A percentile compares a stretch with the other conserved stretches of the same genome.
Conservation (phyloP, 768 basidiomycete species). For the Boletus reticuloceps region DNA sequence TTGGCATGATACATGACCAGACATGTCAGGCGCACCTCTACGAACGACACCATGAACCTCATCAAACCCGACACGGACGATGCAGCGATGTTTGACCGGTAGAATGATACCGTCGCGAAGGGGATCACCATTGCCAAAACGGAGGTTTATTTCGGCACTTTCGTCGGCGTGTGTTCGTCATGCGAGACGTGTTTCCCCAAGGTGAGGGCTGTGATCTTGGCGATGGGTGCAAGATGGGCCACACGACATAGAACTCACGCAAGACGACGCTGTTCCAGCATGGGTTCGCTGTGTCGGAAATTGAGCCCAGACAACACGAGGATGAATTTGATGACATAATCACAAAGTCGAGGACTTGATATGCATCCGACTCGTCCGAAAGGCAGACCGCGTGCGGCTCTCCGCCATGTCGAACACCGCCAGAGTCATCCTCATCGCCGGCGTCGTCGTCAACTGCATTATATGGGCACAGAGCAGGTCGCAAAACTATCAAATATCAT, state of each 20-base stretch:
- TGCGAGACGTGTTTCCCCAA: slow-evolving; percentile 59
- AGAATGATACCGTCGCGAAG: slow-evolving; percentile 70
- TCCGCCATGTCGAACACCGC: slow-evolving; percentile 46
- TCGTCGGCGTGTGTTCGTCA: slow-evolving; percentile 1
- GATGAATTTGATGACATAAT: slow-evolving; percentile 13
- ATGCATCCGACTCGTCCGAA: too few relatives aligned
- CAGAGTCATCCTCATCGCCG: slow-evolving; percentile 49
- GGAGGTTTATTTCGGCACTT: slow-evolving; percentile 41
- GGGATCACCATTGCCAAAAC: slow-evolving; percentile 78
- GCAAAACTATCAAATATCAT: background rate
- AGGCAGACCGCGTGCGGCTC: too few relatives aligned
- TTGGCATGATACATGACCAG: too few relatives aligned
- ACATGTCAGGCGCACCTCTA: slow-evolving; percentile 55
- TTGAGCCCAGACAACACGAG: background rate
- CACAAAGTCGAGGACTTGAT: background rate
- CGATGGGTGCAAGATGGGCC: too few relatives aligned
- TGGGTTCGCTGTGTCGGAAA: background rate
- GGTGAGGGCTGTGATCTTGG: slow-evolving; percentile 66
- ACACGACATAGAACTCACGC: too few relatives aligned
- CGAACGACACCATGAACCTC: slow-evolving; percentile 93
- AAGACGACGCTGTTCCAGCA: too few relatives aligned
- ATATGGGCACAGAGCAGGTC: slow-evolving; percentile 64
- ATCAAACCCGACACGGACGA: slow-evolving; percentile 96
- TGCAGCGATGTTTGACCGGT: slow-evolving; percentile 81
- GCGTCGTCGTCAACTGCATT: slow-evolving; percentile 55